Percentiles rank a stretch among this genome's conserved stretches.
These are phyloP conservation scores for Pezicula radicicola DNA, from an alignment of 2,329 filamentous ascomycete genomes.

Conservation along the genomic window DNA sequence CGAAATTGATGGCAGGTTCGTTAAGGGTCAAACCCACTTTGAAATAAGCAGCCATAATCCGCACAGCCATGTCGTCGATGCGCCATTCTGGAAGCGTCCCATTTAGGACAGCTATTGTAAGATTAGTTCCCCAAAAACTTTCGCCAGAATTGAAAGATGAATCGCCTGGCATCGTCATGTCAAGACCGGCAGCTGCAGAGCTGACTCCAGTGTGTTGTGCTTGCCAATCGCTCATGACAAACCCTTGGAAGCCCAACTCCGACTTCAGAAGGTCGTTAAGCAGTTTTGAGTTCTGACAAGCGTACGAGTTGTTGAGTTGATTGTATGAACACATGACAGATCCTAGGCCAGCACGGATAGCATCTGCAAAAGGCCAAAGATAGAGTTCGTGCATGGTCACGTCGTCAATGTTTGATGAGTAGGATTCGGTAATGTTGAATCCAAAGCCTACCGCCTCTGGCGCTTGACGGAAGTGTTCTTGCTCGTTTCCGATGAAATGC, in stretches of 20 bases:
- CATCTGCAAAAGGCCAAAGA: slow-evolving; percentile 55
- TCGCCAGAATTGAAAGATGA: slow-evolving; percentile 69
- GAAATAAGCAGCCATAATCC: slow-evolving; percentile 72
- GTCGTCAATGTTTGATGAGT: slow-evolving; percentile 56
- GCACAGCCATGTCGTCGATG: slow-evolving; percentile 86
- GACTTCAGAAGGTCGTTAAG: slow-evolving; percentile 75
- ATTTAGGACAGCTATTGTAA: slow-evolving; percentile 85
- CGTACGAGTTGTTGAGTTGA: slow-evolving; percentile 77
- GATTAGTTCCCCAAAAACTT: slow-evolving; percentile 71
- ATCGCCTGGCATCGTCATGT: slow-evolving; percentile 90
- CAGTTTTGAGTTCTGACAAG: slow-evolving; percentile 74
- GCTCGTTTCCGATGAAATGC: slow-evolving; percentile 69
- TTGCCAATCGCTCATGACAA: slow-evolving; percentile 78
- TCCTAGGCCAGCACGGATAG: slow-evolving; percentile 69
- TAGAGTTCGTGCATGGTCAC: slow-evolving; percentile 59
- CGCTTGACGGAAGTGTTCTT: slow-evolving; percentile 47
- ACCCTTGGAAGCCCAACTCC: slow-evolving; percentile 79
- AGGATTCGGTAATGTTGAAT: slow-evolving; percentile 57
- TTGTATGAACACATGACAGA: slow-evolving; percentile 86
- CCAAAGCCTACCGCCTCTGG: slow-evolving; percentile 50
- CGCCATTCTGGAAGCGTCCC: slow-evolving; percentile 85
- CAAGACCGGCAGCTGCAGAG: slow-evolving; percentile 68
- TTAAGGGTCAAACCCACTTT: slow-evolving; percentile 57
- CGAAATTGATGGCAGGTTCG: slow-evolving; percentile 67
- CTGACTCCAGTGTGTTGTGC: slow-evolving; percentile 70